phyloP scores from a whole-genome alignment of 371 early-diverging fungal species.

The Entomophthora muscae region DNA sequence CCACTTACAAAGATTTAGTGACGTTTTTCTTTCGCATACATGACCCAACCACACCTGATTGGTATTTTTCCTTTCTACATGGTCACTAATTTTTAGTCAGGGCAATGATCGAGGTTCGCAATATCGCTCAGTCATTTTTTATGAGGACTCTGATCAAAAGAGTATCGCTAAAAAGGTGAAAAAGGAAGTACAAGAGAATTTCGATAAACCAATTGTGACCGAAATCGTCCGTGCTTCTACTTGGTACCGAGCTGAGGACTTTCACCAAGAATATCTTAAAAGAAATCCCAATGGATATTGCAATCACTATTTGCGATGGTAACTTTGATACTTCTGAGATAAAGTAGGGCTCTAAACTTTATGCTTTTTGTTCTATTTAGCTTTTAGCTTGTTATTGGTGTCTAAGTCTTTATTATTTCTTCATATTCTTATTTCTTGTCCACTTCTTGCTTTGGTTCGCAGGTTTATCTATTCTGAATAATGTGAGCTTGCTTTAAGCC shows the following conservation, averaged over 20 bases:
- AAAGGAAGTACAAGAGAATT: slow-evolving; percentile 34
- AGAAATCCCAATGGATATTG: slow-evolving; percentile 13
- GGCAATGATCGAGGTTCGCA: slow-evolving; percentile 62
- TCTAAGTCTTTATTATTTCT: too few species aligned
- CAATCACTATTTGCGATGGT: slow-evolving; percentile 6
- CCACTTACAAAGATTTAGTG: slow-evolving; percentile 47
- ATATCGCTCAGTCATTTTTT: slow-evolving; percentile 78
- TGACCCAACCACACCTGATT: slow-evolving; percentile 32
- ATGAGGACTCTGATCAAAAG: slow-evolving; percentile 52
- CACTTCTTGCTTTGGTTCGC: too few species aligned
- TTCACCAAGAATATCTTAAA: slow-evolving; percentile 70
- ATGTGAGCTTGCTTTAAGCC: too few species aligned
- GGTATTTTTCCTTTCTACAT: slow-evolving; percentile 16
- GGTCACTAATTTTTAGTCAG: slow-evolving; percentile 19
- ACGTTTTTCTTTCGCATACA: slow-evolving; percentile 80
- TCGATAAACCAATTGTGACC: slow-evolving; percentile 43
- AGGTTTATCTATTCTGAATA: too few species aligned
- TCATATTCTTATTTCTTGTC: too few species aligned
- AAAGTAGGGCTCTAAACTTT: too few species aligned
- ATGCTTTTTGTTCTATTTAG: too few species aligned
- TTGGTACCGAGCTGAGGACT: slow-evolving; percentile 79
- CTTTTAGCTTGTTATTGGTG: too few species aligned
- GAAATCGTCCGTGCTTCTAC: slow-evolving; percentile 43
- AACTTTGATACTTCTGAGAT: neutral
- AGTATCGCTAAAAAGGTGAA: slow-evolving; percentile 49